Evolutionary conservation across 1,284 basidiomycete species (phyloP), one percentile per base, ranked within the genome.

Genomic region (Boletus semigastroideus): DNA sequence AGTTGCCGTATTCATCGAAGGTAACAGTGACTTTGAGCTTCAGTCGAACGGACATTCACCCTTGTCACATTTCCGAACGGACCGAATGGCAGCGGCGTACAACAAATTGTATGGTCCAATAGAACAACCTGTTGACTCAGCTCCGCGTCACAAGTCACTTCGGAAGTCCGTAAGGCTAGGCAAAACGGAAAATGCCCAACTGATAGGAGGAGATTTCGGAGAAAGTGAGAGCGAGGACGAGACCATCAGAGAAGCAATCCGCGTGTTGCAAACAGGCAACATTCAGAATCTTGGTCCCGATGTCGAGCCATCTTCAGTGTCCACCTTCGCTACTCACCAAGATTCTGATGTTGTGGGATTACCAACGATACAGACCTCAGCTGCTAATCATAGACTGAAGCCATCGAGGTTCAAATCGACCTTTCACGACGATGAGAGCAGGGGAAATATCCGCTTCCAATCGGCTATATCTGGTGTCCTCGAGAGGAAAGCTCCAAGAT

Each of bases 11-110:
- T 49, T 42, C 40, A 22, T 46, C 19, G 36, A 45, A 30, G 1
- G 33, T 51, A 17, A 59, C 28, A 19, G 9, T 8, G 14, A 4
- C 22, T 25, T 25, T 12, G 28, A 36, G 42, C 70, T 27, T 20
- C 52, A 59, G 52, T 60, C 48, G 54, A 65, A 39, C 65, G 64
- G 12, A 36, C 84, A 80, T 61, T 70, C 78, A 9, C 64, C 74
- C 1, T 66, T 83, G 36, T 89, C 87, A 6, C 78, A 74, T 31
- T 90, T 90, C 68, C 85, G 78, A 63, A 77, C 82, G 2, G 75
- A 71, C 46, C 79, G 75, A n/a, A 66, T 81, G 42, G 70, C 75
- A 16, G 69, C 75, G 38, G 71, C 77, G 1, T 80, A 78, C 55
- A 71, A 73, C 53, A 65, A 68, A 22, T 67, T 73, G 2, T 56